Evolutionary conservation across 148 eudicot genomes (phyloP).

Genomic region (Persicaria maculosa): DNA sequence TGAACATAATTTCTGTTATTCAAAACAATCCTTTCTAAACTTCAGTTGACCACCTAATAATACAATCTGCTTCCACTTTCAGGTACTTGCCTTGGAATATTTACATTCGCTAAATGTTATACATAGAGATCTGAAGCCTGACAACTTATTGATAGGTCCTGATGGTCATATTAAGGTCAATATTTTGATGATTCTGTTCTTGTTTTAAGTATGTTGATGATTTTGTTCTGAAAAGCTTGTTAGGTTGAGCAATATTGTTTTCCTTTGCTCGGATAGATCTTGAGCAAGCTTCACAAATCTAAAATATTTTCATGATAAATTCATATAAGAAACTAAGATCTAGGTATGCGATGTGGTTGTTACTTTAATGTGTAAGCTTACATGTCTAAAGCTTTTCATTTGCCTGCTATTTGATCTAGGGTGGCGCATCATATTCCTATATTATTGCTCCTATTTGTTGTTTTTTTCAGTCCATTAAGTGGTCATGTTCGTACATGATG

Average conservation of each 20-base stretch:
- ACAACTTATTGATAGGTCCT: constrained; percentile 87
- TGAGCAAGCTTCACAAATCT: not conserved
- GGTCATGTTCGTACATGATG: not conserved
- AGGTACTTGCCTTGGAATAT: constrained; percentile 98
- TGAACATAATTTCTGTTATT: not conserved
- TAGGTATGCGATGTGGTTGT: not conserved
- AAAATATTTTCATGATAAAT: not conserved
- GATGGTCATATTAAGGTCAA: constrained; percentile 98
- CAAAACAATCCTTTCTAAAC: not conserved
- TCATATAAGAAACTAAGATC: not conserved
- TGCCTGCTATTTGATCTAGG: not conserved
- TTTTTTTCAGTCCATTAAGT: not conserved
- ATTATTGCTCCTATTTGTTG: not conserved
- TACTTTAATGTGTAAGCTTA: not conserved
- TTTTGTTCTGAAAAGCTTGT: not conserved
- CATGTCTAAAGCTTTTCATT: not conserved
- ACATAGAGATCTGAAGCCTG: constrained; percentile 96
- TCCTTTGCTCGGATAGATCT: not conserved
- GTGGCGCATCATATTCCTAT: not conserved
- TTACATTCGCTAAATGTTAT: constrained; percentile 80
- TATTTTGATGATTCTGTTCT: constrained; percentile 11
- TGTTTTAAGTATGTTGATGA: not conserved
- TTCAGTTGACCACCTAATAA: not conserved
- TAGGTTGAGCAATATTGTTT: not conserved
- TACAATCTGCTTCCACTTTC: constrained; percentile 13